Evolutionary conservation across 23 red algal genomes (phyloP).

Genomic region (Gracilariopsis chorda): DNA sequence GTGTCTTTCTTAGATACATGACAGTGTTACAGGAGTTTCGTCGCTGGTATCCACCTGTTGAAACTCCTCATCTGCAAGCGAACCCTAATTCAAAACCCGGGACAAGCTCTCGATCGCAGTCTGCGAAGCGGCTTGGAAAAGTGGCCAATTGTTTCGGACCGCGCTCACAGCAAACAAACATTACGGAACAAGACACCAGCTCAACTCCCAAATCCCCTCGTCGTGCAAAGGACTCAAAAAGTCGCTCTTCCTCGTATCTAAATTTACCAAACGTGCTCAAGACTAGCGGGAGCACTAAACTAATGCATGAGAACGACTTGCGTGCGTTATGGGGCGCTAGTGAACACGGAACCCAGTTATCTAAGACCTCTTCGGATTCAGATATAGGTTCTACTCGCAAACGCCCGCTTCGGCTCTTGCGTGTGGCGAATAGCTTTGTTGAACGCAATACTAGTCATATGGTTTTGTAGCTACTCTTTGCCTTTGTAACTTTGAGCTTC

Average conservation of each 20-base stretch:
- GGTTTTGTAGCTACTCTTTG: too few species aligned
- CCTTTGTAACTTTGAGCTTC: too few species aligned
- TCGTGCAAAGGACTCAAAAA: neutral
- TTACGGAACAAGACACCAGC: neutral
- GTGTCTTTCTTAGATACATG: constrained; percentile 36
- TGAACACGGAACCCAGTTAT: neutral
- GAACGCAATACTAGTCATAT: too few species aligned
- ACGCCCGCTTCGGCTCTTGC: too few species aligned
- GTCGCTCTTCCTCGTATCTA: neutral
- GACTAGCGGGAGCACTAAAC: neutral
- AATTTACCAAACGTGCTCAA: neutral
- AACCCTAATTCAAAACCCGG: neutral
- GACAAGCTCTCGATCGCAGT: too few species aligned
- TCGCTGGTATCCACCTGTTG: neutral
- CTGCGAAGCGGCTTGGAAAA: neutral
- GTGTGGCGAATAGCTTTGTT: too few species aligned
- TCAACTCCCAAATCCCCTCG: neutral
- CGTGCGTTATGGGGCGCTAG: neutral
- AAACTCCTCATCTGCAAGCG: neutral
- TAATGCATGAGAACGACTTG: neutral
- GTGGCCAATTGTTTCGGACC: neutral
- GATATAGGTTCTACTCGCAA: too few species aligned
- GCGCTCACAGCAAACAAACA: neutral
- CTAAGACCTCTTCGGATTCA: neutral
- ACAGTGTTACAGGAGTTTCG: constrained; percentile 32